A percentile compares a stretch with the other conserved stretches of the same genome.
These are phyloP conservation scores for Candida pseudoglaebosa DNA, from an alignment of 805 yeast genomes.

Conservation along the genomic window DNA sequence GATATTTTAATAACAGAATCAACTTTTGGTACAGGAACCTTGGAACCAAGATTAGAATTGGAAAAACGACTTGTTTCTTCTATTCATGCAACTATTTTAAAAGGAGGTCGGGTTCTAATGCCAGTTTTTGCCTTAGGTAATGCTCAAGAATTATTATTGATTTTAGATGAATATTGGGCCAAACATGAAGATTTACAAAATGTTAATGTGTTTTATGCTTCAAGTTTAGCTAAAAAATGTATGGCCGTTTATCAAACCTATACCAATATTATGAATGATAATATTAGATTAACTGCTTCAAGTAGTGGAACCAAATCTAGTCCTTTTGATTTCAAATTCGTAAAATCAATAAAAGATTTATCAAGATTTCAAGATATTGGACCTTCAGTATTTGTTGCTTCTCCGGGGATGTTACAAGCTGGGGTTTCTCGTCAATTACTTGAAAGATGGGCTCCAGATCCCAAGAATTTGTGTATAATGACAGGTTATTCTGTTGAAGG, in stretches of 20 bases:
- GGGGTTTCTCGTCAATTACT: constrained; percentile 89
- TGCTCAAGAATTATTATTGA: constrained; percentile 88
- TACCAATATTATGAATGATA: constrained; percentile 95
- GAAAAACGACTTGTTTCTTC: constrained; percentile 77
- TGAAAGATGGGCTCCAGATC: constrained; percentile 97
- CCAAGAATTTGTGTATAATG: constrained; percentile 77
- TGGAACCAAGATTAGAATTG: constrained; percentile 83
- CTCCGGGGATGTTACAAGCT: constrained; percentile 98
- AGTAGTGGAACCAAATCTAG: constrained; percentile 41
- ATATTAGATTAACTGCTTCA: constrained; percentile 60
- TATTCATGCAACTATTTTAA: constrained; percentile 76
- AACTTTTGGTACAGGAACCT: constrained; percentile 97
- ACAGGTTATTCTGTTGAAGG: constrained; percentile 99
- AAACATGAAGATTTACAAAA: constrained; percentile 76
- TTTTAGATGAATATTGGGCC: constrained; percentile 94
- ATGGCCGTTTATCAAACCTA: constrained; percentile 97
- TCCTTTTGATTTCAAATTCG: constrained; percentile 86
- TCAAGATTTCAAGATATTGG: constrained; percentile 90
- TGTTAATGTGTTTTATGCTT: constrained; percentile 85
- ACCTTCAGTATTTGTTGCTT: constrained; percentile 93
- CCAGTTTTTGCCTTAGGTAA: constrained; percentile 97
- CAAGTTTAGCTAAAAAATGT: constrained; percentile 90
- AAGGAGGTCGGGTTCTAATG: constrained; percentile 87
- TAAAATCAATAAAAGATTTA: constrained; percentile 71
- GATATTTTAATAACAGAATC: constrained; percentile 92